phyloP scores from a whole-genome alignment of 306 rosid genomes.

The Oxytropis ochrocephala region DNA sequence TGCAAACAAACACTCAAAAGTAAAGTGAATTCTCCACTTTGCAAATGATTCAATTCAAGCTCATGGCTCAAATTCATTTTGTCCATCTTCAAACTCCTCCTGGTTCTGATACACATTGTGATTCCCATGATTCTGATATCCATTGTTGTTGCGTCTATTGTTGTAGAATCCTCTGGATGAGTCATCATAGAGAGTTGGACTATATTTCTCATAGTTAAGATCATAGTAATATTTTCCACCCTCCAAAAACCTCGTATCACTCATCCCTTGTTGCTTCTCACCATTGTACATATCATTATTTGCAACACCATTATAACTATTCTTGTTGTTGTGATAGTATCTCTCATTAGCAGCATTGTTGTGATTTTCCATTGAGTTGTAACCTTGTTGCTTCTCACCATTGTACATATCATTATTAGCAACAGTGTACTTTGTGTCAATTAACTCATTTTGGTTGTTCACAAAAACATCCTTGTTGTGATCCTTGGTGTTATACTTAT shows the following conservation, averaged over 20 bases:
- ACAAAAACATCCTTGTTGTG: constrained; percentile 28
- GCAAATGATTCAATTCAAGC: constrained; percentile 10
- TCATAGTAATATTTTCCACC: constrained; percentile 62
- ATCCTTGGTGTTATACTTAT: constrained; percentile 9
- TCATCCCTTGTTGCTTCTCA: constrained; percentile 77
- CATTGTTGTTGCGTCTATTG: constrained; percentile 43
- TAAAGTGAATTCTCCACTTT: constrained; percentile 32
- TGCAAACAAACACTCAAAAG: constrained; percentile 13
- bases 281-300: constrained; percentile 21
- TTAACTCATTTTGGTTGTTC: constrained; percentile 17
- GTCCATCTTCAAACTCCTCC: constrained; percentile 41
- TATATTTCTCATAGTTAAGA: constrained; percentile 21
- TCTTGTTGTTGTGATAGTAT: constrained; percentile 16
- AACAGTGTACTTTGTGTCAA: constrained; percentile 26
- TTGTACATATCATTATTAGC: too few species aligned
- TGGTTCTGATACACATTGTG: constrained; percentile 52
- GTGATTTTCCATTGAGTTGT: too few species aligned
- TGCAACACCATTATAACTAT: constrained; percentile 13
- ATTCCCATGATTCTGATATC: constrained; percentile 47
- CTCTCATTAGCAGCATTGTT: constrained; percentile 14
- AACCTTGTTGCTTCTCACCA: too few species aligned
- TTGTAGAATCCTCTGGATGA: constrained; percentile 32
- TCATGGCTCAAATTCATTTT: constrained; percentile 56
- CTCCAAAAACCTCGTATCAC: constrained; percentile 80
- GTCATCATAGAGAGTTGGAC: constrained; percentile 37